A percentile compares a stretch with the other conserved stretches of the same genome.
Conservation (phyloP, 371 early-diverging fungal genomes). For the Zancudomyces culisetae region DNA sequence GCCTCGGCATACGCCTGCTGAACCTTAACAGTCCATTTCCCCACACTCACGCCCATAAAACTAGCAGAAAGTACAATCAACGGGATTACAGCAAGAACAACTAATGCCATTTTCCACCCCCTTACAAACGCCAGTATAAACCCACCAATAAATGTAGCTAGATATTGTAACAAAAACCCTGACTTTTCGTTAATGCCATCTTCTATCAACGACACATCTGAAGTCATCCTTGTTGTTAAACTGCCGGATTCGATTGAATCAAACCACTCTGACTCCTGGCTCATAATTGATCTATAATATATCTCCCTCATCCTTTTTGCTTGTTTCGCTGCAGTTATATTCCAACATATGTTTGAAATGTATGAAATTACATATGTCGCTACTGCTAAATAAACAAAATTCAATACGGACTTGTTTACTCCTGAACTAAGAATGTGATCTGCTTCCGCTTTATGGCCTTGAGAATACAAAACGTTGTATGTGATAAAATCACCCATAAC, state of each 20-base stretch:
- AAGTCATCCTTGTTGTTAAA: constrained; percentile 51
- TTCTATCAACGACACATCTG: constrained; percentile 58
- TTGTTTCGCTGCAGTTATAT: constrained; percentile 21
- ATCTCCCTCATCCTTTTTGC: constrained; percentile 33
- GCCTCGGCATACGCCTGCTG: constrained; percentile 48
- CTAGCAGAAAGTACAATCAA: constrained; percentile 30
- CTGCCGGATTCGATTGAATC: constrained; percentile 52
- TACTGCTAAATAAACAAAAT: constrained; percentile 16
- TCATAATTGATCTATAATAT: constrained; percentile 57
- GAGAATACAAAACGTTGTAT: constrained; percentile 5
- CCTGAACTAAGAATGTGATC: constrained; percentile 8
- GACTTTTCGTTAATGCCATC: constrained; percentile 80
- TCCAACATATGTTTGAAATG: constrained; percentile 13
- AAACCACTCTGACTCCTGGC: constrained; percentile 84
- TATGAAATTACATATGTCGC: constrained; percentile 10
- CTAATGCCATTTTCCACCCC: constrained; percentile 72
- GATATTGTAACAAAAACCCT: constrained; percentile 40
- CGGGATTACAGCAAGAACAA: constrained; percentile 53
- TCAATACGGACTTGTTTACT: constrained; percentile 15
- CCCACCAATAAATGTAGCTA: constrained; percentile 64
- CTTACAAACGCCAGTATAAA: constrained; percentile 69
- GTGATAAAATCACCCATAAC: constrained; percentile 11
- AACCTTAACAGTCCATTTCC: constrained; percentile 25
- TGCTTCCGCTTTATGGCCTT: not conserved
- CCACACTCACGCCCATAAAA: constrained; percentile 48